Evolutionary conservation across 495 filamentous ascomycete species (phyloP).

Genomic region (Podospora pseudopauciseta): DNA sequence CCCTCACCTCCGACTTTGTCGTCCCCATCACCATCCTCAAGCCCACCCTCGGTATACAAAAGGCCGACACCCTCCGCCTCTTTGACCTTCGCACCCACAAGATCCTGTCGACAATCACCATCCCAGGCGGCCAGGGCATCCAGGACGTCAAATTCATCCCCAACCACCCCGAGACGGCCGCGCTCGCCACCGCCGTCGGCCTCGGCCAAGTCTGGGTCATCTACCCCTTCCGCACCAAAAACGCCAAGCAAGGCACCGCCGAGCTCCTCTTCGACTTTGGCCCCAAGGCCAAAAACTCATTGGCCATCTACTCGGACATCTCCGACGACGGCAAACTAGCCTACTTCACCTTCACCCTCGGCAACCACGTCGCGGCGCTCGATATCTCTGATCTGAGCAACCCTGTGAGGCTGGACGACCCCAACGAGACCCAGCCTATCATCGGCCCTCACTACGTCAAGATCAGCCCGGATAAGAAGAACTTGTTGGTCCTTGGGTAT

Average conservation of each 20-base stretch:
- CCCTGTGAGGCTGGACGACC: conserved; percentile 58
- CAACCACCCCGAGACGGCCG: conserved; percentile 55
- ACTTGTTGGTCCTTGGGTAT: conserved; percentile 61
- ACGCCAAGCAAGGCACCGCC: conserved; percentile 54
- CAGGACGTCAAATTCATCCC: conserved; percentile 67
- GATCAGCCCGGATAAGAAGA: conserved; percentile 61
- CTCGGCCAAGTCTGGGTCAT: conserved; percentile 63
- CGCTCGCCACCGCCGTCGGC: conserved; percentile 59
- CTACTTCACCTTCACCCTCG: conserved; percentile 60
- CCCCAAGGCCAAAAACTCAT: conserved; percentile 50
- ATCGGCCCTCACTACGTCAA: conserved; percentile 63
- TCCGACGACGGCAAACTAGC: conserved; percentile 54
- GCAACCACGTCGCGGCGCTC: conserved; percentile 60
- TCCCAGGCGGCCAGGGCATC: conserved; percentile 57
- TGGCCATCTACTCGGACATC: conserved; percentile 62
- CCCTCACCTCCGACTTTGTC: conserved; percentile 61
- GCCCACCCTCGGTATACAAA: conserved; percentile 50
- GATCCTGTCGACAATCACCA: conserved; percentile 60
- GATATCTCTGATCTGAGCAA: conserved; percentile 60
- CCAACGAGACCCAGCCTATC: conserved; percentile 54
- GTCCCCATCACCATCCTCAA: conserved; percentile 58
- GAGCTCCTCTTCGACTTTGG: conserved; percentile 59
- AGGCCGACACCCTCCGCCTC: conserved; percentile 56
- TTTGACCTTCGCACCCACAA: conserved; percentile 52
- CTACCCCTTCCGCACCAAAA: conserved; percentile 52